Evolutionary conservation across 2,329 filamentous ascomycete species (phyloP).

Genomic region (Furcasterigmium furcatum): DNA sequence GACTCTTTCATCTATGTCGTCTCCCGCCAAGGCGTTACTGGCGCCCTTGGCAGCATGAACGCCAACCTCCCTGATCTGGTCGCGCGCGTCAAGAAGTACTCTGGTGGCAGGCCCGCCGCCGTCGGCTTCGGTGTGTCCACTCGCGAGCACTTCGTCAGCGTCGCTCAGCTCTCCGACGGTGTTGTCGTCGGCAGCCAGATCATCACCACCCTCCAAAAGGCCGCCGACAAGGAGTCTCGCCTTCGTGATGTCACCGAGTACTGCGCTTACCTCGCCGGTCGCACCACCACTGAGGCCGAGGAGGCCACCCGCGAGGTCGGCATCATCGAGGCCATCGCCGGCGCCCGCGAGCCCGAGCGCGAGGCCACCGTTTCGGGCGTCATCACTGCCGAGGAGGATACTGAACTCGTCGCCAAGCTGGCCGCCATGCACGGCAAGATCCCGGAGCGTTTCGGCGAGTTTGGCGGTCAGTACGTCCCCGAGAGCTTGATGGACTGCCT

Average conservation of each 20-base stretch:
- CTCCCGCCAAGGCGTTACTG: conserved; percentile 94
- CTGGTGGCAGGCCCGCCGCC: conserved; percentile 83
- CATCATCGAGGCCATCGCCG: conserved; percentile 64
- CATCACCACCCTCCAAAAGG: conserved; percentile 73
- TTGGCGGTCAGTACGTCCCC: conserved; percentile 95
- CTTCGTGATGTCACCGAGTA: conserved; percentile 77
- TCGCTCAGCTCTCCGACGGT: conserved; percentile 82
- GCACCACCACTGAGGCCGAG: conserved; percentile 30
- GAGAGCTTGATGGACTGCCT: conserved; percentile 98
- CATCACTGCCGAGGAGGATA: conserved; percentile 51
- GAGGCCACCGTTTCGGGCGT: conserved; percentile 66
- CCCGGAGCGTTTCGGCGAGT: conserved; percentile 88
- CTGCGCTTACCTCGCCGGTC: conserved; percentile 65
- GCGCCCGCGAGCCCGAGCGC: conserved; percentile 56
- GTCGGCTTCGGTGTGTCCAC: conserved; percentile 97
- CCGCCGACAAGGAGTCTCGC: conserved; percentile 61
- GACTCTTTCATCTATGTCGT: conserved; percentile 99
- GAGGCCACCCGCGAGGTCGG: conserved; percentile 61
- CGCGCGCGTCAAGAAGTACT: conserved; percentile 84
- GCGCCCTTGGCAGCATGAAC: conserved; percentile 80
- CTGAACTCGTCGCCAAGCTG: conserved; percentile 75
- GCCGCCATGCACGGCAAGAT: conserved; percentile 78
- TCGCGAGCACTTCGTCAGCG: conserved; percentile 84
- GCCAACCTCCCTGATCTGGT: conserved; percentile 78
- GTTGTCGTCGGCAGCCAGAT: conserved; percentile 97